Percentiles rank a stretch among this genome's conserved stretches.
Conservation (phyloP, 495 filamentous ascomycete species). For the Penicillium salamii region DNA sequence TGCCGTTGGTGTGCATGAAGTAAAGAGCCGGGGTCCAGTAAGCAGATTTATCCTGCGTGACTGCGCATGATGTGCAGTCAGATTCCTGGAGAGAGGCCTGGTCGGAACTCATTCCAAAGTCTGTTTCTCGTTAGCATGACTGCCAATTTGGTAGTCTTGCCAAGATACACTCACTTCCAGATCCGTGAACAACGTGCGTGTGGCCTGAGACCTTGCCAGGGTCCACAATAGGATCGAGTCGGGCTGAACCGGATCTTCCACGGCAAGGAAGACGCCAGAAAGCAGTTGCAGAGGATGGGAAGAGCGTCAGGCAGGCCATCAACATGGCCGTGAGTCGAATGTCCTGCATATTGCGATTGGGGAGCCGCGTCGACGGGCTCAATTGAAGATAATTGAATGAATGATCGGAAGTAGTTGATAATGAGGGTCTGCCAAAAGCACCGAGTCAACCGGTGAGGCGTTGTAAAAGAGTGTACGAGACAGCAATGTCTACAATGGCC, state of each 20-base stretch:
- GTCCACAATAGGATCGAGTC: slow-evolving; percentile 54
- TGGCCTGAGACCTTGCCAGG: slow-evolving; percentile 45
- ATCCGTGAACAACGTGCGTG: slow-evolving; percentile 52
- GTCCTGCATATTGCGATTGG: slow-evolving; percentile 21
- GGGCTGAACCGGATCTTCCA: slow-evolving; percentile 58
- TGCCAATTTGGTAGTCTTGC: neutral
- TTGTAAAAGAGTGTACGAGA: neutral
- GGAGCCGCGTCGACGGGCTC: slow-evolving; percentile 16
- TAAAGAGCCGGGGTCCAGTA: slow-evolving; percentile 63
- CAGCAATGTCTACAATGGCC: slow-evolving; percentile 6
- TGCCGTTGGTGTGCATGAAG: slow-evolving; percentile 56
- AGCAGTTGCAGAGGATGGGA: slow-evolving; percentile 48
- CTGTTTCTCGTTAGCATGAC: slow-evolving; percentile 19
- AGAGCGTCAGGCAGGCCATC: slow-evolving; percentile 29
- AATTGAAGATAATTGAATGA: slow-evolving; percentile 15
- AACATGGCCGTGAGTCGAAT: slow-evolving; percentile 18
- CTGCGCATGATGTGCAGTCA: slow-evolving; percentile 55
- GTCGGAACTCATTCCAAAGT: slow-evolving; percentile 46
- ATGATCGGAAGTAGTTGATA: slow-evolving; percentile 5
- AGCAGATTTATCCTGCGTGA: slow-evolving; percentile 58
- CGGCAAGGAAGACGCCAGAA: slow-evolving; percentile 90
- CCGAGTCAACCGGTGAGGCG: slow-evolving; percentile 22
- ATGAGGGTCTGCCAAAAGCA: slow-evolving; percentile 20
- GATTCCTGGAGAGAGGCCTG: slow-evolving; percentile 42
- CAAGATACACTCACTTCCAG: slow-evolving; percentile 44